Evolutionary conservation across 768 basidiomycete species (phyloP).

Genomic region (Lactifluus subvellereus): DNA sequence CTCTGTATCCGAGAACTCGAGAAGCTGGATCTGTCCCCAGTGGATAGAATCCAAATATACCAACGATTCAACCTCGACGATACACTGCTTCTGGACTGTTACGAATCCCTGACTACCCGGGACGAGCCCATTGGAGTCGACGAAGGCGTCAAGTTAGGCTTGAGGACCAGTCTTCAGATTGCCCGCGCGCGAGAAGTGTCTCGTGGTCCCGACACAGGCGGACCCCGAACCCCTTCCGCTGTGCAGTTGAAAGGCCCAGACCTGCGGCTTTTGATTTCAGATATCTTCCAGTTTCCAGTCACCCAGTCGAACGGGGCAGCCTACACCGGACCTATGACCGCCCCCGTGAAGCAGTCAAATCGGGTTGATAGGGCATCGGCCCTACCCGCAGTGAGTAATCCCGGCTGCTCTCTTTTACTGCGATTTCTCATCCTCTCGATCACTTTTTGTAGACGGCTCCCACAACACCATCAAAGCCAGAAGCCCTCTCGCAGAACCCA

Average conservation of each 20-base stretch:
- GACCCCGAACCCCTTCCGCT: conserved; percentile 5
- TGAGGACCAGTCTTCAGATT: conserved; percentile 35
- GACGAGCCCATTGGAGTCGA: conserved; percentile 33
- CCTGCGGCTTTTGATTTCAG: background rate
- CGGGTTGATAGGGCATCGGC: conserved; percentile 6
- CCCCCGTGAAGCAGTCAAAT: background rate
- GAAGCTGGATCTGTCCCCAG: conserved; percentile 32
- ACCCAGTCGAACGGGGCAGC: background rate
- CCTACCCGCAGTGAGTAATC: conserved; percentile 5
- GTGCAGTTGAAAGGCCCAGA: conserved; percentile 6
- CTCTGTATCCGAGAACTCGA: conserved; percentile 38
- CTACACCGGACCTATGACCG: background rate
- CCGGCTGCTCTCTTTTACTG: background rate
- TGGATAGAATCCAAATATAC: conserved; percentile 38
- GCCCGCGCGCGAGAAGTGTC: conserved; percentile 36
- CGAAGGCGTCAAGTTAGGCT: conserved; percentile 41
- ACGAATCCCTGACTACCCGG: conserved; percentile 34
- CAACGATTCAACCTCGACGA: conserved; percentile 33
- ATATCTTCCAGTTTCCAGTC: conserved; percentile 9
- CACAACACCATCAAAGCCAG: conserved; percentile 5
- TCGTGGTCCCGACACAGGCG: conserved; percentile 12
- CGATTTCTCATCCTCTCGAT: background rate
- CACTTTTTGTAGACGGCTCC: conserved; percentile 11
- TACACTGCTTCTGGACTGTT: conserved; percentile 35
- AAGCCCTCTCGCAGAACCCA: background rate